Conservation (phyloP, 768 basidiomycete species). For the Rhizopogon rudus region DNA sequence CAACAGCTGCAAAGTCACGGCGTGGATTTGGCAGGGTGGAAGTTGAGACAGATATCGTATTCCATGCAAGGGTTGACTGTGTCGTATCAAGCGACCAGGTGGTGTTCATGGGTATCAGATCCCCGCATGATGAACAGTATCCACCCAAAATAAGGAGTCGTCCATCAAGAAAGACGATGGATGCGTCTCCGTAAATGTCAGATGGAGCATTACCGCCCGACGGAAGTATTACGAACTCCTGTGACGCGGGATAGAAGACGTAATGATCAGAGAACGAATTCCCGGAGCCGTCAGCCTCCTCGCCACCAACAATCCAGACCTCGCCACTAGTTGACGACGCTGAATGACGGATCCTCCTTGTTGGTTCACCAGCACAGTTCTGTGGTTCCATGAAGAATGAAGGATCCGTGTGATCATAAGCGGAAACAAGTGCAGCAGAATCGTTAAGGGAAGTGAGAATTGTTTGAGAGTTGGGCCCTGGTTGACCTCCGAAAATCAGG, state of each 20-base stretch:
- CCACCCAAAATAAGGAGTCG: conserved; percentile 75
- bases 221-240: conserved; percentile 53
- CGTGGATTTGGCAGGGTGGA: conserved; percentile 50
- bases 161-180: conserved; percentile 65
- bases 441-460: conserved; percentile 50
- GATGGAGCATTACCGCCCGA: conserved; percentile 49
- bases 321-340: conserved; percentile 46
- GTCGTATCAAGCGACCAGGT: conserved; percentile 65
- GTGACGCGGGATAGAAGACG: conserved; percentile 45
- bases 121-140: conserved; percentile 40
- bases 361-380: conserved; percentile 63
- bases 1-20: conserved; percentile 54
- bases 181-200: conserved; percentile 67
- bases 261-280: conserved; percentile 60
- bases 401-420: conserved; percentile 33
- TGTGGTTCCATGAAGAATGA: conserved; percentile 42
- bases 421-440: conserved; percentile 56
- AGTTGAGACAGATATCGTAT: conserved; percentile 30
- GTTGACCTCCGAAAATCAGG: conserved; percentile 74
- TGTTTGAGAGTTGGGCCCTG: conserved; percentile 51
- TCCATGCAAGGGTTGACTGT: conserved; percentile 45
- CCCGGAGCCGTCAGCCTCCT: conserved; percentile 73
- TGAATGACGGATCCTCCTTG: conserved; percentile 71
- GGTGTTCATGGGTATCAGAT: conserved; percentile 50
- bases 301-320: conserved; percentile 74